Base-by-base conservation (phyloP, 352 stramenopile species). In the Globisporangium spinosum region DNA sequence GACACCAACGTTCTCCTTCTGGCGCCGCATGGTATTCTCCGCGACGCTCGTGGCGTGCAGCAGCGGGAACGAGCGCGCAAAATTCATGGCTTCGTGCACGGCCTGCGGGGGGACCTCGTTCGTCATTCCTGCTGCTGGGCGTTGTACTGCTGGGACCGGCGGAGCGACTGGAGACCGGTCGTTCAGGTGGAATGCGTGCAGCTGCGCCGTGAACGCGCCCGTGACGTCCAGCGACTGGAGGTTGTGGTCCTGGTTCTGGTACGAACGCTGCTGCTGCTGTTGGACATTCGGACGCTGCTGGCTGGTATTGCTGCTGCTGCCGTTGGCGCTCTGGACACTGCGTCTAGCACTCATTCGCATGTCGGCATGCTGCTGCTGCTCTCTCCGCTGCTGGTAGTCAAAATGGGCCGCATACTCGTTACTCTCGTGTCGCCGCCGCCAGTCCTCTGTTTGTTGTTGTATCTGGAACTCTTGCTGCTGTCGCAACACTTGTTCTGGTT, bases 11-110 rank as follows among this genome's bases (percentile, higher is more conserved):
- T 61, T 68, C 23, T 65, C 54, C 27, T 59, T 34, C 32, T 70
- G 56, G 1, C 57, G 58, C 34, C 49, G 65, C 32, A 55, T 55
- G n/a, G 67, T 10, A 15, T 47, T 60, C 59, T 64, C 57, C 10
- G 64, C 59, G 17, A 71, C 74, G 43, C 78, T 55, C 12, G 66
- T 56, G 5, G 73, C 74, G 43, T 84, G 77, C 8, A 83, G 64
- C 25, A 83, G 55, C 60, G 77, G 77, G 68, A 81, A 82, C 4
- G 72, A 76, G 1, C 77, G 68, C 8, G 77, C 77, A 22, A 81
- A 73, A 58, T 78, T 72, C 64, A 65, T 43, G 23, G 53, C 64
- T 15, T 69, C 60, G 22, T 57, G 49, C 35, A 58, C 34, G 1
- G 63, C 57, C 29, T 64, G 34, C 6, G 56, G 25, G 3, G 54